Evolutionary conservation across 352 stramenopile genomes (phyloP).

Genomic region (Elongisporangium prolatum): DNA sequence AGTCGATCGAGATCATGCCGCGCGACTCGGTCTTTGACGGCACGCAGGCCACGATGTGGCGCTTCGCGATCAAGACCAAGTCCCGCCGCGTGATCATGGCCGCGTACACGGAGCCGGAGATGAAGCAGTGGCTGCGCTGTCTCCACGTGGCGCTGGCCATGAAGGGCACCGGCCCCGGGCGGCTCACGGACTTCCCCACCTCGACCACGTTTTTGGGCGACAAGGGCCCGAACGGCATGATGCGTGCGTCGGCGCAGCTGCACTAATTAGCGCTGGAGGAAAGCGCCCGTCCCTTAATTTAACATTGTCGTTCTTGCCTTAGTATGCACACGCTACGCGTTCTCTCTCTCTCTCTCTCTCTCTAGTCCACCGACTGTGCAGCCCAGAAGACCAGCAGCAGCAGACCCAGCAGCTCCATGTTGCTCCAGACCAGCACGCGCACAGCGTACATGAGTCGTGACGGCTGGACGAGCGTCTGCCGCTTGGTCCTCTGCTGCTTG

Average conservation of each 20-base stretch:
- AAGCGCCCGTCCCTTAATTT: background rate
- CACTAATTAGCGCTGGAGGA: background rate
- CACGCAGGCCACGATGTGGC: constrained; percentile 72
- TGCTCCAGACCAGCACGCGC: constrained; percentile 6
- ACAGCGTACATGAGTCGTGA: constrained; percentile 2
- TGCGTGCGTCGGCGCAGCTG: constrained; percentile 40
- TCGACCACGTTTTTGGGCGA: constrained; percentile 59
- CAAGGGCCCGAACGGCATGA: constrained; percentile 37
- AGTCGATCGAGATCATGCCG: constrained; percentile 82
- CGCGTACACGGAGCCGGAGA: constrained; percentile 75
- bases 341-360: too few species aligned
- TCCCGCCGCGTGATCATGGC: constrained; percentile 60
- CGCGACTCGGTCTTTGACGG: constrained; percentile 77
- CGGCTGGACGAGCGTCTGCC: background rate
- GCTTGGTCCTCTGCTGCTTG: constrained; percentile 10
- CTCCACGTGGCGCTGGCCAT: constrained; percentile 68
- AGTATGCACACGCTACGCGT: too few species aligned
- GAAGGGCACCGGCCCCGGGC: constrained; percentile 39
- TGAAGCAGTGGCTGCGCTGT: constrained; percentile 83
- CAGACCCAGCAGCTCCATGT: constrained; percentile 18
- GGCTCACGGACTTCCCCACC: constrained; percentile 66
- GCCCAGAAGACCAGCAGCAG: constrained; percentile 8
- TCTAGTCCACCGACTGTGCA: background rate
- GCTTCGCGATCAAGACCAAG: constrained; percentile 67
- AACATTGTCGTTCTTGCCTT: background rate